Evolutionary conservation across 129 eudicot species (phyloP).

Genomic region (Mikania micrantha): DNA sequence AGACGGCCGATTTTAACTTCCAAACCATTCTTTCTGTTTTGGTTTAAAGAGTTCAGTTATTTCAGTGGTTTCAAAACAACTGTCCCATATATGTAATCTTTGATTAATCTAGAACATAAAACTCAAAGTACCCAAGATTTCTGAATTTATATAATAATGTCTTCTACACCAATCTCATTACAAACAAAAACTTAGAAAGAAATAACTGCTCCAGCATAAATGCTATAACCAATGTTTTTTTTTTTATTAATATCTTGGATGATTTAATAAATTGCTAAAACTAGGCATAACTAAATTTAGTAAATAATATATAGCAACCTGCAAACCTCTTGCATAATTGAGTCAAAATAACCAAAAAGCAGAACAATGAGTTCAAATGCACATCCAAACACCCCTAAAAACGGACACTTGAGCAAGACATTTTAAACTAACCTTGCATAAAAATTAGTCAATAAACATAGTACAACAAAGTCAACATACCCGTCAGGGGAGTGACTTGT

Average conservation of each 20-base stretch:
- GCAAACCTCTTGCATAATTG: too few relatives aligned
- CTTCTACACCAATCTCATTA: background rate
- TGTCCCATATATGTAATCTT: too few relatives aligned
- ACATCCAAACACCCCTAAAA: background rate
- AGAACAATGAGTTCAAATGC: background rate
- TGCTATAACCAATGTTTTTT: background rate
- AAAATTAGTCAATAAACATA: constrained; percentile 1
- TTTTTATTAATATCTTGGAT: too few relatives aligned
- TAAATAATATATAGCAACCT: too few relatives aligned
- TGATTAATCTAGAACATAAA: background rate
- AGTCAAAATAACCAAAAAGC: background rate
- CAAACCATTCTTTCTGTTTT: too few relatives aligned
- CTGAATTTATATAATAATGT: too few relatives aligned
- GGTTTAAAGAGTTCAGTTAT: too few relatives aligned
- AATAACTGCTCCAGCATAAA: background rate
- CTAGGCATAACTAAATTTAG: too few relatives aligned
- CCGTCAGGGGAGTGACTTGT: background rate
- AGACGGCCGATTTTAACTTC: too few relatives aligned
- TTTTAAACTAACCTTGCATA: constrained; percentile 14
- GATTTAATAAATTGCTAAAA: too few relatives aligned
- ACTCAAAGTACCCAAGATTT: too few relatives aligned
- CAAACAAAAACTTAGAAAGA: background rate
- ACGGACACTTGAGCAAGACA: background rate
- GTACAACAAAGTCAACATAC: constrained; percentile 2
- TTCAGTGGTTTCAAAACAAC: too few relatives aligned